These are phyloP conservation scores for Westerdykella ornata DNA, from an alignment of 2,329 filamentous ascomycete genomes.

Conservation along the genomic window DNA sequence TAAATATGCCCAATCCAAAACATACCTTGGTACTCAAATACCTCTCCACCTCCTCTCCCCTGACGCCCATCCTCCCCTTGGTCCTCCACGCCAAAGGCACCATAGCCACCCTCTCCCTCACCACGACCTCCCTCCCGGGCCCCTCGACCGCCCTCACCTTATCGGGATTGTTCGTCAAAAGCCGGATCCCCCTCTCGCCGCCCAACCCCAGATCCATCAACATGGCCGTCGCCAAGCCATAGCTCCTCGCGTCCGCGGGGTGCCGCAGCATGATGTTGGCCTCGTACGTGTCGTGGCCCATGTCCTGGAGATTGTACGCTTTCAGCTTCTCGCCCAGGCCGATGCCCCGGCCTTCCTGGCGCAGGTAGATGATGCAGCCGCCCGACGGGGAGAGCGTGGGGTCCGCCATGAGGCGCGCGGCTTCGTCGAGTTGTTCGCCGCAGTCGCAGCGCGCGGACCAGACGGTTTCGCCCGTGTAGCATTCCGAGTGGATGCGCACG, in stretches of 20 bases:
- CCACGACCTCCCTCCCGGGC: constrained; percentile 76
- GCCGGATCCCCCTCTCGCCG: constrained; percentile 62
- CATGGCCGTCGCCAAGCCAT: constrained; percentile 95
- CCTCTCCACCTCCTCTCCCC: constrained; percentile 81
- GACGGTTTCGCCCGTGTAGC: constrained; percentile 96
- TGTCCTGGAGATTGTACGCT: constrained; percentile 93
- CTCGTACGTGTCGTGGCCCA: constrained; percentile 96
- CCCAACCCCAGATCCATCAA: constrained; percentile 72
- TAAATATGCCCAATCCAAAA: constrained; percentile 9
- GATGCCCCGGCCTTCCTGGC: constrained; percentile 93
- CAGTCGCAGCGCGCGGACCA: constrained; percentile 98
- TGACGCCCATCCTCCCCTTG: constrained; percentile 70
- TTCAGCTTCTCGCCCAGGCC: constrained; percentile 93
- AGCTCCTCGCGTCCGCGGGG: constrained; percentile 88
- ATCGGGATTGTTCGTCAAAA: constrained; percentile 95
- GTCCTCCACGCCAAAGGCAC: constrained; percentile 86
- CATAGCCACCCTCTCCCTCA: constrained; percentile 90
- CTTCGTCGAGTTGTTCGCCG: constrained; percentile 95
- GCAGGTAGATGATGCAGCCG: constrained; percentile 90
- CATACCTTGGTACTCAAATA: constrained; percentile 91
- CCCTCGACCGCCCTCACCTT: constrained; percentile 94
- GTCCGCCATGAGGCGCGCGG: constrained; percentile 83
- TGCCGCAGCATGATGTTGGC: constrained; percentile 87
- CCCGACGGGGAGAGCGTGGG: constrained; percentile 54
- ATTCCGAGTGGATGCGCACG: constrained; percentile 94